Evolutionary conservation across 345 rosid species (phyloP).

Genomic region (Microthlaspi erraticum): DNA sequence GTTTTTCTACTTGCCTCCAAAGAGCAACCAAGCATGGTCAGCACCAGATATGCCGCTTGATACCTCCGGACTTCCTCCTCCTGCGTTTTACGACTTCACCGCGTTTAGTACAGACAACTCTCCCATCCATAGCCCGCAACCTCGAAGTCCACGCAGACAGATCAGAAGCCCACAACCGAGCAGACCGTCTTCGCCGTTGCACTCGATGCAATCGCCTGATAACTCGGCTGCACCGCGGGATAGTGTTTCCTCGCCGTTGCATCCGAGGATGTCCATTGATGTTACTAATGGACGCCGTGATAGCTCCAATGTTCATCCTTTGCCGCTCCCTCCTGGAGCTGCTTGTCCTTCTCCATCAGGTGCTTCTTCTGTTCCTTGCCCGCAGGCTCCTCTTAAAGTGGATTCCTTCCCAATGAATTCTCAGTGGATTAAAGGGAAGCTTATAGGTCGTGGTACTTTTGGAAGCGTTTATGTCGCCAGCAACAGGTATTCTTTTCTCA

Average conservation of each 20-base stretch:
- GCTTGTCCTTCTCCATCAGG: constrained; percentile 50
- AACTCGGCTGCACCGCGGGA: constrained; percentile 49
- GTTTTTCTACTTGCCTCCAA: constrained; percentile 48
- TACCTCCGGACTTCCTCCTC: constrained; percentile 60
- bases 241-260: constrained; percentile 56
- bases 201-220: constrained; percentile 51
- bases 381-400: constrained; percentile 51
- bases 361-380: constrained; percentile 40
- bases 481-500: constrained; percentile 57
- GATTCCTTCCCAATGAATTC: constrained; percentile 59
- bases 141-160: constrained; percentile 55
- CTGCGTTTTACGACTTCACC: constrained; percentile 55
- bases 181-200: constrained; percentile 54
- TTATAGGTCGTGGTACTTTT: constrained; percentile 98
- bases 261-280: constrained; percentile 53
- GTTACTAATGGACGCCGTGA: constrained; percentile 51
- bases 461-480: constrained; percentile 96
- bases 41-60: constrained; percentile 78
- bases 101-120: constrained; percentile 66
- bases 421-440: constrained; percentile 92
- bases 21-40: constrained; percentile 74
- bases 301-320: constrained; percentile 62
- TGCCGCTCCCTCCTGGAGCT: constrained; percentile 96
- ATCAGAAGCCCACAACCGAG: constrained; percentile 54
- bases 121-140: constrained; percentile 74